Evolutionary conservation across 352 stramenopile species (phyloP).

Genomic region (Thraustochytrium sp.): DNA sequence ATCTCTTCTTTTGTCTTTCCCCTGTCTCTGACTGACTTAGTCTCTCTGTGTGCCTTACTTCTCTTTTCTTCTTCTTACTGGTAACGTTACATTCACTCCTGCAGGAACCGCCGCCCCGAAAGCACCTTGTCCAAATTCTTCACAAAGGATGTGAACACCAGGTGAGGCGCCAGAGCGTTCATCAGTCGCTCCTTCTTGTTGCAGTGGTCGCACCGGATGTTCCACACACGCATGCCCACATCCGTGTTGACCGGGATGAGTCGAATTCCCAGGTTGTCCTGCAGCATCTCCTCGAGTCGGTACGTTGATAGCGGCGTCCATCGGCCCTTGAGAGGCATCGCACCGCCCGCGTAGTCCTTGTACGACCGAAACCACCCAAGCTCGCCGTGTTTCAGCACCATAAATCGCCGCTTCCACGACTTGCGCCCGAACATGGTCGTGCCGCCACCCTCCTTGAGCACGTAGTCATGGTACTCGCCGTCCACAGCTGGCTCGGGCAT

Average conservation of each 20-base stretch:
- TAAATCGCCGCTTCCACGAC: conserved; percentile 45
- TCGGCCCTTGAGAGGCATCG: not conserved
- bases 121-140: conserved; percentile 31
- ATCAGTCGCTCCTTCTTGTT: conserved; percentile 20
- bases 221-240: not conserved
- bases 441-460: conserved; percentile 47
- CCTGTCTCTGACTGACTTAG: no score
- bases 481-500: not conserved
- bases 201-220: not conserved
- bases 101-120: not conserved
- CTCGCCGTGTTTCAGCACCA: conserved; percentile 44
- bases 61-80: not conserved
- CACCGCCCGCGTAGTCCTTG: conserved; percentile 18
- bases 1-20: no score
- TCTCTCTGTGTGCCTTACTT: no score
- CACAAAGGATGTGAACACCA: conserved; percentile 11
- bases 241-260: not conserved
- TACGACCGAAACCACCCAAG: conserved; percentile 43
- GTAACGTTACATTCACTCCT: not conserved
- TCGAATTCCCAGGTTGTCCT: not conserved
- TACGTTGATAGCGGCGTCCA: conserved; percentile 5
- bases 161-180: not conserved
- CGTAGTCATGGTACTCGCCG: conserved; percentile 41
- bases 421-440: conserved; percentile 41
- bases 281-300: conserved; percentile 10